Conservation (phyloP, 176 grass and related monocot species). For the Poa annua region DNA sequence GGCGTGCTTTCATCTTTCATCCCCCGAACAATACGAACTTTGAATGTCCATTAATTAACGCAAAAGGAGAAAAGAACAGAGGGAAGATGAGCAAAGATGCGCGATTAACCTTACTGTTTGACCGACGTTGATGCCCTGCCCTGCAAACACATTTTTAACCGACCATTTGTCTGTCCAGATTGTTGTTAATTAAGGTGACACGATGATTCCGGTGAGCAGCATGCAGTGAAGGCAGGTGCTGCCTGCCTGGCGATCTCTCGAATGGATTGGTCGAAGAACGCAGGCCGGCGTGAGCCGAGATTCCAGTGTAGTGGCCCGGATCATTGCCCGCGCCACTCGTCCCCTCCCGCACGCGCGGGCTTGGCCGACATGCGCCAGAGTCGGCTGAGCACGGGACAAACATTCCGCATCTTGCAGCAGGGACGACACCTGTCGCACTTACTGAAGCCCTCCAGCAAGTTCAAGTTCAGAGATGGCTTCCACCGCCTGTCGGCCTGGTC, state of each 20-base stretch:
- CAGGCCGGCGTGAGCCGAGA: not conserved
- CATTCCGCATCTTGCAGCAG: conserved; percentile 15
- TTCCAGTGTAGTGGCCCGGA: conserved; percentile 29
- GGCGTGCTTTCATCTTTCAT: not conserved
- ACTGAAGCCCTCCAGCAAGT: not conserved
- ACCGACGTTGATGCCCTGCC: not conserved
- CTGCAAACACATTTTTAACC: not conserved
- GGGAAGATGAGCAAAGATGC: too few species aligned
- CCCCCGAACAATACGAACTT: too few species aligned
- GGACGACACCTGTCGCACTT: not conserved
- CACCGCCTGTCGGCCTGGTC: not conserved
- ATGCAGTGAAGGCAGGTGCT: not conserved
- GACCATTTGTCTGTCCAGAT: not conserved
- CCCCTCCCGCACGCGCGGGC: not conserved
- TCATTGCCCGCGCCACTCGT: conserved; percentile 29
- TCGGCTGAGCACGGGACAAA: conserved; percentile 21
- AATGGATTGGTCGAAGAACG: not conserved
- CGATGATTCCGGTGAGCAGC: conserved; percentile 5
- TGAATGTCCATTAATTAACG: too few species aligned
- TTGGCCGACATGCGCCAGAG: not conserved
- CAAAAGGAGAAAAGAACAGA: too few species aligned
- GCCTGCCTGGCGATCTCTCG: not conserved
- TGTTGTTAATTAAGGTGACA: not conserved
- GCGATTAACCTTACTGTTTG: too few species aligned
- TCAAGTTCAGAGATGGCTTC: not conserved